phyloP scores from a whole-genome alignment of 768 basidiomycete genomes.

The Cyathus striatus region DNA sequence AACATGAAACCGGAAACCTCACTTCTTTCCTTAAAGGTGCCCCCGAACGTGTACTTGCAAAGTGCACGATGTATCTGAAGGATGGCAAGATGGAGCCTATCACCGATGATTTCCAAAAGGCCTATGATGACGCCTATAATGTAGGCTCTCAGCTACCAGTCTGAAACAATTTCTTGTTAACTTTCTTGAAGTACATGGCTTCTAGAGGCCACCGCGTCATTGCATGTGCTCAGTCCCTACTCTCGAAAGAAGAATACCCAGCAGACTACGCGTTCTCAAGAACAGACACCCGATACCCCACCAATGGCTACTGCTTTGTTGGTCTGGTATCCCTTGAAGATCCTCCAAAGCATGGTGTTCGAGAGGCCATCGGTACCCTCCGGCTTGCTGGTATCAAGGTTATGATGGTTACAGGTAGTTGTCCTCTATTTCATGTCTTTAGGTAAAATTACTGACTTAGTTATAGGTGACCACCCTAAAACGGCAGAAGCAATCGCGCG shows the following conservation, averaged over 20 bases:
- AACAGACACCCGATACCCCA: slow-evolving; percentile 49
- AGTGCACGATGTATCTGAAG: slow-evolving; percentile 56
- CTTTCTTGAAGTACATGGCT: slow-evolving; percentile 56
- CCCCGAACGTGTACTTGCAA: slow-evolving; percentile 62
- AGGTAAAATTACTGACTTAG: not conserved
- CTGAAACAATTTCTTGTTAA: not conserved
- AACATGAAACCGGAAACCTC: slow-evolving; percentile 42
- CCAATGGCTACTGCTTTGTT: slow-evolving; percentile 54
- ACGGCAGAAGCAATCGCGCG: slow-evolving; percentile 71
- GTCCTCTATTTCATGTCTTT: not conserved
- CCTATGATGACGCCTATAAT: slow-evolving; percentile 59
- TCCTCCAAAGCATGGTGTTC: slow-evolving; percentile 67
- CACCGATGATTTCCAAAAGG: slow-evolving; percentile 46
- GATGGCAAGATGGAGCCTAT: slow-evolving; percentile 44
- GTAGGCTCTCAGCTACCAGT: slow-evolving; percentile 23
- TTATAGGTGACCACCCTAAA: slow-evolving; percentile 61
- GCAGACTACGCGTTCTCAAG: slow-evolving; percentile 46
- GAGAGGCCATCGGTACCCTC: slow-evolving; percentile 67
- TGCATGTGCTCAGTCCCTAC: slow-evolving; percentile 60
- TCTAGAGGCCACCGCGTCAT: slow-evolving; percentile 74
- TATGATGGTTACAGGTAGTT: slow-evolving; percentile 68
- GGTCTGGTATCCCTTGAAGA: slow-evolving; percentile 66
- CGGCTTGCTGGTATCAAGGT: slow-evolving; percentile 70
- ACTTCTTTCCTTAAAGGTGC: slow-evolving; percentile 65
- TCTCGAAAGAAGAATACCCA: slow-evolving; percentile 44